phyloP scores from a whole-genome alignment of 1,139 yeast species.

The Taphrina deformans region DNA sequence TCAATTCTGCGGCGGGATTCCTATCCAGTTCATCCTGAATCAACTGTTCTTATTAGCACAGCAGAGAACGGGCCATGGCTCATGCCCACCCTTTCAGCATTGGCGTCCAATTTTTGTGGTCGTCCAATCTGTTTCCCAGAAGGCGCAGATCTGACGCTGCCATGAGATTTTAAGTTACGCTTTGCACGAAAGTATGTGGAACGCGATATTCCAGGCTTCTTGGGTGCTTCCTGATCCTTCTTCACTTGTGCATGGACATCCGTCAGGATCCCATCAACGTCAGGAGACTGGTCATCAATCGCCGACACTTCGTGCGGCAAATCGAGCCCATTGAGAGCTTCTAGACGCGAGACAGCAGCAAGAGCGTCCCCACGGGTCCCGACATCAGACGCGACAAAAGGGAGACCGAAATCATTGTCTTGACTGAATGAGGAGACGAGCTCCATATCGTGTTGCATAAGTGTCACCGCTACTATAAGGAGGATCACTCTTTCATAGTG shows the following conservation, averaged over 20 bases:
- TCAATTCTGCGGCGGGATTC: constrained; percentile 15
- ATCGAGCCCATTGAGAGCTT: background rate
- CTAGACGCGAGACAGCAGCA: background rate
- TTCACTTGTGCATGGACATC: background rate
- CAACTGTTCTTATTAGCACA: background rate
- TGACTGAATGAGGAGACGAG: constrained; percentile 8
- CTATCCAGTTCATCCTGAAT: constrained; percentile 9
- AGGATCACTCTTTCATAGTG: constrained; percentile 9
- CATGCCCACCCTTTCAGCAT: constrained; percentile 5
- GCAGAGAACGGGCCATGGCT: background rate
- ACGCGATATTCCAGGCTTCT: constrained; percentile 15
- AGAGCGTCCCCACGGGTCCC: background rate
- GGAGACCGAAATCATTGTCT: constrained; percentile 7
- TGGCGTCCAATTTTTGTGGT: constrained; percentile 17
- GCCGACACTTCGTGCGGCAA: background rate
- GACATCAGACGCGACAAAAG: background rate
- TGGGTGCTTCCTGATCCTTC: background rate
- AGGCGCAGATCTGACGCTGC: constrained; percentile 15
- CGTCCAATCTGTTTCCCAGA: constrained; percentile 19
- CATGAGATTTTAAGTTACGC: constrained; percentile 22
- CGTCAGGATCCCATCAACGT: background rate
- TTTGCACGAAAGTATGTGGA: constrained; percentile 19
- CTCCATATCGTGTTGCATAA: constrained; percentile 23
- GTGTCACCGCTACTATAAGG: constrained; percentile 9
- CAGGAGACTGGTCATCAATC: background rate